Evolutionary conservation across 345 rosid genomes (phyloP).

Genomic region (Eucalyptus albens): DNA sequence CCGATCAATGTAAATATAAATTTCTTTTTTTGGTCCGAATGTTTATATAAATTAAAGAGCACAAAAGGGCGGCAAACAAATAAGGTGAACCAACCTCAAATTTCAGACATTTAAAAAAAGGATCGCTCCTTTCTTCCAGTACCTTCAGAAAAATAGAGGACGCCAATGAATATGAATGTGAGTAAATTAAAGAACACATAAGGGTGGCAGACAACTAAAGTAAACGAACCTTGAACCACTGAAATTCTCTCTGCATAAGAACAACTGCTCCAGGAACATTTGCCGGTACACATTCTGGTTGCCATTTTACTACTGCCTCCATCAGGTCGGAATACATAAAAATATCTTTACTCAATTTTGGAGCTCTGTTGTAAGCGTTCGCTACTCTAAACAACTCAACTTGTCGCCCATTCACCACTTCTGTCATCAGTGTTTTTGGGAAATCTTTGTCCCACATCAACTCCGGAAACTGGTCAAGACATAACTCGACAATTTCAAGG

Average conservation of each 20-base stretch:
- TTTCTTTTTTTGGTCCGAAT: too few species aligned
- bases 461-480: too few species aligned
- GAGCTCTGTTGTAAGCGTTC: neutral
- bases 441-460: neutral
- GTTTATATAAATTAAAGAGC: neutral
- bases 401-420: neutral
- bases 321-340: neutral
- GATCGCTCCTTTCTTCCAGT: neutral
- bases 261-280: neutral
- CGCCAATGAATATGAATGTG: too few species aligned
- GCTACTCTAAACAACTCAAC: neutral
- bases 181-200: too few species aligned
- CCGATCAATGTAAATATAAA: neutral
- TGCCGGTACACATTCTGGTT: neutral
- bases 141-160: neutral
- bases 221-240: too few species aligned
- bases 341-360: neutral
- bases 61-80: neutral
- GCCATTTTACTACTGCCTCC: neutral
- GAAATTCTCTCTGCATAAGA: neutral
- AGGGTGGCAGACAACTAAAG: too few species aligned
- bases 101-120: accelerated
- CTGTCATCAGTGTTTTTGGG: too few species aligned
- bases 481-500: too few species aligned
- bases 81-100: neutral